Percentiles rank a stretch among this genome's conserved stretches.
Evolutionary conservation across 805 yeast genomes (phyloP).

Genomic region (Ogataea pilisensis): DNA sequence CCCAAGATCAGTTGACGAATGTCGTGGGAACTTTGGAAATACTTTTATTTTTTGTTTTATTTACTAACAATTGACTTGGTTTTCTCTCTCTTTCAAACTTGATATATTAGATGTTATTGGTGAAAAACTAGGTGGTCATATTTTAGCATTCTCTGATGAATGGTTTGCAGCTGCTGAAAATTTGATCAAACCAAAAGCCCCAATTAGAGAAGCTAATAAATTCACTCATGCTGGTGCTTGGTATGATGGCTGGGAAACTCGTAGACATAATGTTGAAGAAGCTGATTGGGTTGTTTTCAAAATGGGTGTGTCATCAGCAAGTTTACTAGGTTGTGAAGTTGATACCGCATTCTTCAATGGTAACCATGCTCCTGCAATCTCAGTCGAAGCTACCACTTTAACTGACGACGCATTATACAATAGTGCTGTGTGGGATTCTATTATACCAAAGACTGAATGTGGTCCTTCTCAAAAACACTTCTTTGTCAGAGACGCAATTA

Average conservation of each 20-base stretch:
- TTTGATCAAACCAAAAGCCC: conserved; percentile 74
- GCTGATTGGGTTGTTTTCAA: conserved; percentile 85
- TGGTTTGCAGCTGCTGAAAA: conserved; percentile 95
- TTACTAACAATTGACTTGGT: too few species aligned
- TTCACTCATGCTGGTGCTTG: conserved; percentile 89
- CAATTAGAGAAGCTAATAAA: conserved; percentile 75
- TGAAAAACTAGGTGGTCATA: conserved; percentile 75
- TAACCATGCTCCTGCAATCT: conserved; percentile 87
- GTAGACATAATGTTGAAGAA: conserved; percentile 82
- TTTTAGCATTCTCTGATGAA: conserved; percentile 72
- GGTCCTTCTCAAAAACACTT: conserved; percentile 88
- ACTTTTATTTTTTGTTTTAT: too few species aligned
- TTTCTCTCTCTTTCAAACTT: too few species aligned
- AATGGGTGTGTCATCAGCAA: conserved; percentile 81
- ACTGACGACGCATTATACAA: conserved; percentile 32
- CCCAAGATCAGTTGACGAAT: too few species aligned
- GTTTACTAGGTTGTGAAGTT: conserved; percentile 75
- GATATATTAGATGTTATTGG: conserved; percentile 80
- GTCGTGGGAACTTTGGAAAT: too few species aligned
- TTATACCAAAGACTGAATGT: conserved; percentile 72
- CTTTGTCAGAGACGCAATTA: conserved; percentile 57
- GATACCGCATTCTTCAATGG: conserved; percentile 96
- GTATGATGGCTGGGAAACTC: conserved; percentile 99
- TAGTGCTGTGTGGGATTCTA: conserved; percentile 58
- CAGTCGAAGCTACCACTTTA: conserved; percentile 66